Conservation (phyloP, 1,284 basidiomycete species). For the Pholiota adiposa region DNA sequence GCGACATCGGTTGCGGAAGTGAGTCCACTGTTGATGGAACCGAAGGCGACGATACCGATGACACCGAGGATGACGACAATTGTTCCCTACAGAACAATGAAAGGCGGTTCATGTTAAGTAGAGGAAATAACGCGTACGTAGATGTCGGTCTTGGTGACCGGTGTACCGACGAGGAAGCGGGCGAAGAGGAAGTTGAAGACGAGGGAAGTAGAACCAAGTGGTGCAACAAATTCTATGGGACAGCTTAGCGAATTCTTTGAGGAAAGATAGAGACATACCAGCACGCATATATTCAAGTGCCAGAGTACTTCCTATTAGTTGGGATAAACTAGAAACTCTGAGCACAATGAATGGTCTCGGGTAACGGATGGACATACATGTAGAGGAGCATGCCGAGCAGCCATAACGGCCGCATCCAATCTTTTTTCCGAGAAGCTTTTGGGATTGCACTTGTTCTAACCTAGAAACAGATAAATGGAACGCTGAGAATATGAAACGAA, state of each 20-base stretch:
- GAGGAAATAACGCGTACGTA: conserved; percentile 46
- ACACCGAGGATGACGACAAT: conserved; percentile 82
- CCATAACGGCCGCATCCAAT: conserved; percentile 83
- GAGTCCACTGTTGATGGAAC: conserved; percentile 80
- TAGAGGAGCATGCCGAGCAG: conserved; percentile 82
- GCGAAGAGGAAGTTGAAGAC: conserved; percentile 91
- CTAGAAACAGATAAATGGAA: conserved; percentile 34
- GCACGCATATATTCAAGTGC: conserved; percentile 88
- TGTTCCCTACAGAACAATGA: conserved; percentile 60
- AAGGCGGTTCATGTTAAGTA: not conserved
- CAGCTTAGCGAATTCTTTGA: conserved; percentile 4
- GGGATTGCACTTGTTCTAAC: conserved; percentile 74
- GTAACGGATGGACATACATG: conserved; percentile 51
- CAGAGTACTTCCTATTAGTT: conserved; percentile 84
- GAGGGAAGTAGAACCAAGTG: conserved; percentile 81
- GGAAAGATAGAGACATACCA: conserved; percentile 41
- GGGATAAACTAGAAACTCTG: conserved; percentile 61
- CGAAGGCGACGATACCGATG: conserved; percentile 84
- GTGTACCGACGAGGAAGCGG: conserved; percentile 80
- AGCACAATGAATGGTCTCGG: not conserved
- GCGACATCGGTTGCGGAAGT: conserved; percentile 68
- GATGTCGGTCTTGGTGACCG: conserved; percentile 80
- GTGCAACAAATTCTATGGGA: conserved; percentile 78
- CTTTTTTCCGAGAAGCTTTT: conserved; percentile 66
- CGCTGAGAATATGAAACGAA: conserved; percentile 7